These are phyloP conservation scores for Anacardium occidentale DNA, from an alignment of 345 rosid genomes.

Conservation along the genomic window DNA sequence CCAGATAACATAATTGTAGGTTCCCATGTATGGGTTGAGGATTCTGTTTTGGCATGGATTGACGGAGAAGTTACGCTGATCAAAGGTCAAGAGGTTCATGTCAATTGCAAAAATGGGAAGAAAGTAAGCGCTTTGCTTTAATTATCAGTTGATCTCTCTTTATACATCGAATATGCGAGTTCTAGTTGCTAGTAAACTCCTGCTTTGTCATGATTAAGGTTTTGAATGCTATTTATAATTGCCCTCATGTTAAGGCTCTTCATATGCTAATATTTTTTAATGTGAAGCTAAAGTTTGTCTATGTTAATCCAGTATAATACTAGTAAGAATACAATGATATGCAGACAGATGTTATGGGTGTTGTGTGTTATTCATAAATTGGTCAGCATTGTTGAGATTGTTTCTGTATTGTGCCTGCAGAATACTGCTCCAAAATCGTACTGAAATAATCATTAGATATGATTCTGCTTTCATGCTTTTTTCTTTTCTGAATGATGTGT, in stretches of 20 bases:
- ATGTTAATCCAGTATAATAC: no score
- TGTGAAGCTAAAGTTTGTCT: no score
- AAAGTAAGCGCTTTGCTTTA: constrained; percentile 38
- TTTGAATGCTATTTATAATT: no score
- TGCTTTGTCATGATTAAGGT: no score
- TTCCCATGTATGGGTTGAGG: constrained; percentile 87
- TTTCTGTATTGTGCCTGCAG: background rate
- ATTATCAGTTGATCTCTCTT: background rate
- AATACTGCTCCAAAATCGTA: background rate
- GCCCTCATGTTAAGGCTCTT: no score
- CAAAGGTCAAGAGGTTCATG: constrained; percentile 48
- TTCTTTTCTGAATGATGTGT: background rate
- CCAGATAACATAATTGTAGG: constrained; percentile 66
- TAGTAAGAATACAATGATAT: no score
- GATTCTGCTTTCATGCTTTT: background rate
- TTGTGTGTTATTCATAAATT: background rate
- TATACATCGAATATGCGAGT: background rate
- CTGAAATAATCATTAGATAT: background rate
- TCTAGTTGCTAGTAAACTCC: background rate
- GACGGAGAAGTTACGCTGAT: constrained; percentile 65
- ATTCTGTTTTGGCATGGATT: constrained; percentile 69
- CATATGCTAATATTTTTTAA: no score
- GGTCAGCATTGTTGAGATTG: background rate
- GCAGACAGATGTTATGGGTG: no score
- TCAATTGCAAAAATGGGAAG: constrained; percentile 52